Conservation (phyloP, 2,329 filamentous ascomycete species). For the Aspergillus cejpii region DNA sequence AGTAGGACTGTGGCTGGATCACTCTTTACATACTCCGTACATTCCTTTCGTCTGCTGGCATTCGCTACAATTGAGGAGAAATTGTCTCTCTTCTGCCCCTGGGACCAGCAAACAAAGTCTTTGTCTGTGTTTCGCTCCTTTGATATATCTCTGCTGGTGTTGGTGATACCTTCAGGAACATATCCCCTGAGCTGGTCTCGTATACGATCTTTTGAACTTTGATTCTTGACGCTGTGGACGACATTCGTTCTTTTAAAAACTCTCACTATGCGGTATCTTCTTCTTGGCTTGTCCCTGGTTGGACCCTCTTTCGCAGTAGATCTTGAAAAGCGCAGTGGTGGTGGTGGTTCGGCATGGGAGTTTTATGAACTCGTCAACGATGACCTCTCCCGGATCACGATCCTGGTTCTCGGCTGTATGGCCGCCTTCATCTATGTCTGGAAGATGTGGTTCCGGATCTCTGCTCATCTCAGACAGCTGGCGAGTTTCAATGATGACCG, state of each 20-base stretch:
- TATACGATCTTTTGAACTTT: constrained; percentile 8
- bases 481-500: constrained; percentile 70
- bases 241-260: background rate
- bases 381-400: constrained; percentile 54
- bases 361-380: constrained; percentile 43
- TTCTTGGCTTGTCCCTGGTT: constrained; percentile 24
- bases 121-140: constrained; percentile 5
- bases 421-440: constrained; percentile 60
- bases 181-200: constrained; percentile 29
- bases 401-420: constrained; percentile 59
- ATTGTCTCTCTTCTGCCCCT: too few relatives aligned
- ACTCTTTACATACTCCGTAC: constrained; percentile 15
- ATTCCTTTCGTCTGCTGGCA: constrained; percentile 27
- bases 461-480: constrained; percentile 64
- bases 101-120: constrained; percentile 2
- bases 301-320: constrained; percentile 25
- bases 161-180: constrained; percentile 5
- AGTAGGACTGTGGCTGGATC: constrained; percentile 20
- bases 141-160: background rate
- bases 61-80: background rate
- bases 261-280: constrained; percentile 20
- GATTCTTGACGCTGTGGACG: background rate
- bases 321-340: constrained; percentile 22
- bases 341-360: constrained; percentile 4
- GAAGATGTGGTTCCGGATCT: constrained; percentile 55